phyloP scores from a whole-genome alignment of 2,329 filamentous ascomycete genomes.

The Trichoderma atrobrunneum region DNA sequence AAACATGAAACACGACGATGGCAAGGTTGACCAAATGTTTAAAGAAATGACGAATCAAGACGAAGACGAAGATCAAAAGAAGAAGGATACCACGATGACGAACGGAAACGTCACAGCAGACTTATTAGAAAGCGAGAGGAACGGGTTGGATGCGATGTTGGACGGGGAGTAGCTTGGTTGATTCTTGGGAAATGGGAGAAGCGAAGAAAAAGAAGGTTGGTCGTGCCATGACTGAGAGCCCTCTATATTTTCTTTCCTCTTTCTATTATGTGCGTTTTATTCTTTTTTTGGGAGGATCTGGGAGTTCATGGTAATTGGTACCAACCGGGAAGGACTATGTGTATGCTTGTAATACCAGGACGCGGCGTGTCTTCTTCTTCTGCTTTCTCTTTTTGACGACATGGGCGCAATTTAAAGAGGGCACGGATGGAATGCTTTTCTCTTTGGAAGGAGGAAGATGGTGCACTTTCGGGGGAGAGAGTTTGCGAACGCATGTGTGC shows the following conservation, averaged over 20 bases:
- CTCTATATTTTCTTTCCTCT: background rate
- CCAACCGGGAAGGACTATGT: background rate
- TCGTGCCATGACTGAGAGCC: background rate
- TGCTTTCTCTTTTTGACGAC: background rate
- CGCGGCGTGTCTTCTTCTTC: slow-evolving; percentile 2
- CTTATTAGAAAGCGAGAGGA: slow-evolving; percentile 45
- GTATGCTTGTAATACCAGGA: slow-evolving; percentile 17
- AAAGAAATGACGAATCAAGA: slow-evolving; percentile 54
- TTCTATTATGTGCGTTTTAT: background rate
- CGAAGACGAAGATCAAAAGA: slow-evolving; percentile 45
- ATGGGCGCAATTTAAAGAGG: slow-evolving; percentile 17
- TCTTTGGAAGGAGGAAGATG: background rate
- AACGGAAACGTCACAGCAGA: slow-evolving; percentile 40
- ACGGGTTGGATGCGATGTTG: slow-evolving; percentile 46
- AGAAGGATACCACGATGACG: slow-evolving; percentile 29
- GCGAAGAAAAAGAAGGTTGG: background rate
- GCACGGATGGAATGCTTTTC: background rate
- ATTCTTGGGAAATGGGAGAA: background rate
- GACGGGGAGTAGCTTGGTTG: slow-evolving; percentile 38
- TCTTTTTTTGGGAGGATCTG: background rate
- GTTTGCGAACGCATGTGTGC: background rate
- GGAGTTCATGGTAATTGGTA: slow-evolving; percentile 10
- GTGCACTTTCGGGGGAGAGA: background rate
- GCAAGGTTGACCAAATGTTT: slow-evolving; percentile 55
- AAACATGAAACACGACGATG: slow-evolving; percentile 41